These are phyloP conservation scores for Dioszegia crocea DNA, from an alignment of 768 basidiomycete species.

Conservation along the genomic window DNA sequence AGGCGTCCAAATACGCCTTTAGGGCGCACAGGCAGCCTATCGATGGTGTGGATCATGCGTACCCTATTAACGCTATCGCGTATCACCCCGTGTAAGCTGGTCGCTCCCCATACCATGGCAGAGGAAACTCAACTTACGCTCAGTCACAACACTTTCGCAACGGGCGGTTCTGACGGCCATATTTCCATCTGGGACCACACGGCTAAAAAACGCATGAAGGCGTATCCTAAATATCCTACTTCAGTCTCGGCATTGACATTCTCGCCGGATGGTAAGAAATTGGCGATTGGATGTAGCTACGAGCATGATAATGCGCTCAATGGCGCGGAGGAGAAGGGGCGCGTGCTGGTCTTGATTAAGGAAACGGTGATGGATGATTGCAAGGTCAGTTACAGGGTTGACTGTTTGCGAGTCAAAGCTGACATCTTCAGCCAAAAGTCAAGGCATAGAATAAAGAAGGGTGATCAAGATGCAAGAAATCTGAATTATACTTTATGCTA, in stretches of 20 bases:
- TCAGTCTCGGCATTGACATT: slow-evolving; percentile 75
- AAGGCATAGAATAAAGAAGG: slow-evolving; percentile 5
- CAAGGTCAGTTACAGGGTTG: slow-evolving; percentile 28
- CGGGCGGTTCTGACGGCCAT: slow-evolving; percentile 87
- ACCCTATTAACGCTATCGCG: slow-evolving; percentile 90
- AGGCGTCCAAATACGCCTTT: slow-evolving; percentile 92
- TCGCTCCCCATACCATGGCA: neutral
- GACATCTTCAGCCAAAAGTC: slow-evolving; percentile 37
- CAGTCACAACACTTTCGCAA: slow-evolving; percentile 90
- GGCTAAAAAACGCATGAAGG: slow-evolving; percentile 89
- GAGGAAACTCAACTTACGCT: neutral
- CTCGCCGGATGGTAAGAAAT: slow-evolving; percentile 72
- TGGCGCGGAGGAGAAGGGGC: slow-evolving; percentile 59
- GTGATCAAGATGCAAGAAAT: slow-evolving; percentile 13
- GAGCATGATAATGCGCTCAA: slow-evolving; percentile 83
- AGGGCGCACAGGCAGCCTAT: slow-evolving; percentile 90
- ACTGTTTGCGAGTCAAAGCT: neutral
- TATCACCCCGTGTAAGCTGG: slow-evolving; percentile 84
- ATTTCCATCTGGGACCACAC: slow-evolving; percentile 97
- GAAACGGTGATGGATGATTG: slow-evolving; percentile 50
- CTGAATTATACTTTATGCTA: neutral
- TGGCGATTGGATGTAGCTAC: slow-evolving; percentile 81
- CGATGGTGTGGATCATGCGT: slow-evolving; percentile 88
- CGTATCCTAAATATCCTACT: slow-evolving; percentile 73
- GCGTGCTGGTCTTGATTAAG: slow-evolving; percentile 45